A percentile compares a stretch with the other conserved stretches of the same genome.
phyloP scores from a whole-genome alignment of 2,329 filamentous ascomycete genomes.

The Fusarium ramigenum region DNA sequence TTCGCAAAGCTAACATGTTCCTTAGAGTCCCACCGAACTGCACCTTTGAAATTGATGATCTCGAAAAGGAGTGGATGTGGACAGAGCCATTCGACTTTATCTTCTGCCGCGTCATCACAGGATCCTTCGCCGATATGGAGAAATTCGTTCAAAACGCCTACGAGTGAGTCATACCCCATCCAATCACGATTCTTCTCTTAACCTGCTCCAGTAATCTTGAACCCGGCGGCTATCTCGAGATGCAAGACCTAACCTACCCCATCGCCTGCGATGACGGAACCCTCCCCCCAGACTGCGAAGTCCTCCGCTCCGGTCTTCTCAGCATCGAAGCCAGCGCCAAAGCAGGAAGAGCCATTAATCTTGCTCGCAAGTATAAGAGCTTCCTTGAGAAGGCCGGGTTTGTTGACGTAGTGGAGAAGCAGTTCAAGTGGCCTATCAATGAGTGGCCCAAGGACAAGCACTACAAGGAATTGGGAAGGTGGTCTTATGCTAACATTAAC shows the following conservation, averaged over 20 bases:
- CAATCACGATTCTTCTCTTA: rapidly evolving
- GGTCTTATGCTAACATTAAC: constrained; percentile 19
- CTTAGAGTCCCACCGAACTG: neutral
- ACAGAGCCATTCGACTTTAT: neutral
- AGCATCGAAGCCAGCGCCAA: constrained; percentile 12
- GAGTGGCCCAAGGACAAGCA: constrained; percentile 23
- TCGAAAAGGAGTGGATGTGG: constrained; percentile 14
- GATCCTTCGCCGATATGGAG: constrained; percentile 5
- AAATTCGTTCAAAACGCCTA: neutral
- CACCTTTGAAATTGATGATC: constrained; percentile 1
- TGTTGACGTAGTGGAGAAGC: neutral
- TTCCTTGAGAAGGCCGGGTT: constrained; percentile 6
- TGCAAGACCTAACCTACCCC: constrained; percentile 14
- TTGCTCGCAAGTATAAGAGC: neutral
- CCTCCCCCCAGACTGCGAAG: neutral
- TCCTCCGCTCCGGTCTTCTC: neutral
- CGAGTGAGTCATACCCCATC: rapidly evolving
- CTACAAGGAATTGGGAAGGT: constrained; percentile 16
- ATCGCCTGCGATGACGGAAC: constrained; percentile 3
- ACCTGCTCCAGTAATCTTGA: neutral
- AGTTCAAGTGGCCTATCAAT: constrained; percentile 16
- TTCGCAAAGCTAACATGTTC: rapidly evolving
- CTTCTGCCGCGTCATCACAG: constrained; percentile 11
- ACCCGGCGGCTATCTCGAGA: constrained; percentile 1
- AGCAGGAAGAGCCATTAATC: neutral